These are phyloP conservation scores for Capronia coronata DNA, from an alignment of 2,329 filamentous ascomycete genomes.

Conservation along the genomic window DNA sequence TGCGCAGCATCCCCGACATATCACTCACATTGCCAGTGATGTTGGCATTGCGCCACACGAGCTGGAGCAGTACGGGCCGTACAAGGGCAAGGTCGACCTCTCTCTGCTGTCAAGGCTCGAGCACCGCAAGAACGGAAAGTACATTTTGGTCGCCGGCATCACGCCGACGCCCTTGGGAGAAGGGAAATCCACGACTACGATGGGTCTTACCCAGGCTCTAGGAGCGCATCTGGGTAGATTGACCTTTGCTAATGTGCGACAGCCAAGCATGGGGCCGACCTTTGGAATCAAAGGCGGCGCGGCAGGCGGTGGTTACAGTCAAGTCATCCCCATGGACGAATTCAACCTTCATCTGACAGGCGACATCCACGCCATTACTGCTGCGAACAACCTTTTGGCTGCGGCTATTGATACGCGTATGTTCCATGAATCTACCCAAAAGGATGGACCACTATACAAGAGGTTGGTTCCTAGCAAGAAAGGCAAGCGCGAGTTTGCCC, in stretches of 20 bases:
- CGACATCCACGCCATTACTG: slow-evolving; percentile 94
- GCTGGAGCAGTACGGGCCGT: slow-evolving; percentile 86
- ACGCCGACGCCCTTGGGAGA: slow-evolving; percentile 94
- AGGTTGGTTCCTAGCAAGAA: slow-evolving; percentile 86
- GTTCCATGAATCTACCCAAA: slow-evolving; percentile 95
- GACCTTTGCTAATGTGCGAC: slow-evolving; percentile 92
- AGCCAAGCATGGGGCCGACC: slow-evolving; percentile 93
- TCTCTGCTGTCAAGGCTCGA: slow-evolving; percentile 72
- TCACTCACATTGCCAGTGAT: slow-evolving; percentile 76
- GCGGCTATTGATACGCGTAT: slow-evolving; percentile 96
- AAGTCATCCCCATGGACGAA: slow-evolving; percentile 99
- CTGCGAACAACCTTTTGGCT: slow-evolving; percentile 92
- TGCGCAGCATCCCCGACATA: slow-evolving; percentile 83
- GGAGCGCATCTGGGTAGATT: slow-evolving; percentile 81
- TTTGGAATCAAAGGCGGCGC: slow-evolving; percentile 99
- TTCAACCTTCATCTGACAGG: slow-evolving; percentile 98
- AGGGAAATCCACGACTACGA: slow-evolving; percentile 96
- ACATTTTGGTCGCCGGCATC: slow-evolving; percentile 89
- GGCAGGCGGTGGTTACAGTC: slow-evolving; percentile 93
- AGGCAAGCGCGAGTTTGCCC: slow-evolving; percentile 76
- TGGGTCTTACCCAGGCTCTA: slow-evolving; percentile 88
- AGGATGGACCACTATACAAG: slow-evolving; percentile 78
- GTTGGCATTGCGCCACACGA: slow-evolving; percentile 83
- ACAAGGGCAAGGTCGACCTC: slow-evolving; percentile 93
- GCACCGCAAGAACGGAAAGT: slow-evolving; percentile 82